These are phyloP conservation scores for Glarea lozoyensis DNA, from an alignment of 495 filamentous ascomycete species.

Conservation along the genomic window DNA sequence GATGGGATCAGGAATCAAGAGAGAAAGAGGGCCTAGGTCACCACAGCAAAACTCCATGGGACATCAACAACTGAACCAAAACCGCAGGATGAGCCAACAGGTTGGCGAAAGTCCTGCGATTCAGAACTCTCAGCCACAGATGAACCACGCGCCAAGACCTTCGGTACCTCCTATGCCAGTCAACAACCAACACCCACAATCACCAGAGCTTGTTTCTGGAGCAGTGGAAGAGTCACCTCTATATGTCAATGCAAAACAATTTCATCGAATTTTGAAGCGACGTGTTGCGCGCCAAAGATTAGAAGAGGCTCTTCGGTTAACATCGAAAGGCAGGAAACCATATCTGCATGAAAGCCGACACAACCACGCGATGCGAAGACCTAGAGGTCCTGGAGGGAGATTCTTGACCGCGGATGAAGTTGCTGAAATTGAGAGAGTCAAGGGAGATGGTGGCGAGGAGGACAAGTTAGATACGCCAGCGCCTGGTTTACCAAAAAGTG, in stretches of 20 bases:
- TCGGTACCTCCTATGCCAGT: conserved; percentile 38
- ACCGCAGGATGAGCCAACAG: conserved; percentile 50
- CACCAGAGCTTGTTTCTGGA: conserved; percentile 71
- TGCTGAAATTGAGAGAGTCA: conserved; percentile 69
- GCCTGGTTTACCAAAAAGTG: conserved; percentile 35
- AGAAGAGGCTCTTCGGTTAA: conserved; percentile 83
- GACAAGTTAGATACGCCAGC: conserved; percentile 28
- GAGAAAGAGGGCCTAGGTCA: conserved; percentile 49
- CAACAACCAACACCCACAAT: conserved; percentile 51
- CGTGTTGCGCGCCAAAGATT: conserved; percentile 87
- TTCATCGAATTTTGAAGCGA: conserved; percentile 92
- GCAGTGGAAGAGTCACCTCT: conserved; percentile 87
- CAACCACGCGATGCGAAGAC: conserved; percentile 96
- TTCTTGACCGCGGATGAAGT: conserved; percentile 99
- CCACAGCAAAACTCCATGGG: conserved; percentile 43
- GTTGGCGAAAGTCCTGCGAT: conserved; percentile 52
- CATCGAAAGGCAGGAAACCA: conserved; percentile 91
- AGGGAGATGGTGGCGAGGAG: conserved; percentile 29
- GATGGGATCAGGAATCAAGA: conserved; percentile 46
- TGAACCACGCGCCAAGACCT: conserved; percentile 42
- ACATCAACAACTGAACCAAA: conserved; percentile 26
- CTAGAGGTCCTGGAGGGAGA: conserved; percentile 88
- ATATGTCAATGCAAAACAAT: conserved; percentile 98
- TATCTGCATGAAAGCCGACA: conserved; percentile 98
- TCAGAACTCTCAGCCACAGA: conserved; percentile 45